Percentiles rank a stretch among this genome's conserved stretches.
These are phyloP conservation scores for Penicillium pancosmium DNA, from an alignment of 495 filamentous ascomycete genomes.

Conservation along the genomic window DNA sequence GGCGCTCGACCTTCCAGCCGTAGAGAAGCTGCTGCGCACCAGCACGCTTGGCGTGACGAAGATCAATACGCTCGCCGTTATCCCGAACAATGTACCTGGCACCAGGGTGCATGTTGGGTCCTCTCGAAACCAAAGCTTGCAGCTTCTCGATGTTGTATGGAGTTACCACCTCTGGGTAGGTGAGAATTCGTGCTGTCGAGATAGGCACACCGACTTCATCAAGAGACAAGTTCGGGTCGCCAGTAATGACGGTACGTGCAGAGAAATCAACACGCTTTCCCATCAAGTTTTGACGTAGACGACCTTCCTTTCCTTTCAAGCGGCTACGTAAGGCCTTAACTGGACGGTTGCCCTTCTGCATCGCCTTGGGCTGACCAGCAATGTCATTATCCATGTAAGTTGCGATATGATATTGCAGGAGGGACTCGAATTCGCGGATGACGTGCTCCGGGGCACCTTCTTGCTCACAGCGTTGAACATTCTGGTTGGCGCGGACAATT, in stretches of 20 bases:
- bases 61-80: conserved; percentile 89
- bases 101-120: conserved; percentile 91
- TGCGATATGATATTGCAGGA: conserved; percentile 97
- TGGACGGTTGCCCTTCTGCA: conserved; percentile 94
- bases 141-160: conserved; percentile 96
- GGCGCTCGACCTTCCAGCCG: conserved; percentile 97
- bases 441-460: conserved; percentile 92
- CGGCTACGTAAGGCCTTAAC: conserved; percentile 96
- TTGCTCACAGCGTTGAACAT: conserved; percentile 82
- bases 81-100: conserved; percentile 93
- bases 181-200: conserved; percentile 85
- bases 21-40: conserved; percentile 84
- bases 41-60: conserved; percentile 85
- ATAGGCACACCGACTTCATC: conserved; percentile 95
- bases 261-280: conserved; percentile 99
- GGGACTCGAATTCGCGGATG: conserved; percentile 80
- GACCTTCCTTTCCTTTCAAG: conserved; percentile 97
- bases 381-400: conserved; percentile 99
- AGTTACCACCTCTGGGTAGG: conserved; percentile 96
- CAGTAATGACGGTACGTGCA: conserved; percentile 98
- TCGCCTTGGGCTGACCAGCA: conserved; percentile 89
- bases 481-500: conserved; percentile 96
- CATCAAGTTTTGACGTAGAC: conserved; percentile 97
- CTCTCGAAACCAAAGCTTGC: conserved; percentile 84
- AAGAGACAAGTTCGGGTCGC: conserved; percentile 92